Evolutionary conservation across 768 basidiomycete species (phyloP), one percentile per base, ranked within the genome.

Genomic region (Rhodotorula graminis): DNA sequence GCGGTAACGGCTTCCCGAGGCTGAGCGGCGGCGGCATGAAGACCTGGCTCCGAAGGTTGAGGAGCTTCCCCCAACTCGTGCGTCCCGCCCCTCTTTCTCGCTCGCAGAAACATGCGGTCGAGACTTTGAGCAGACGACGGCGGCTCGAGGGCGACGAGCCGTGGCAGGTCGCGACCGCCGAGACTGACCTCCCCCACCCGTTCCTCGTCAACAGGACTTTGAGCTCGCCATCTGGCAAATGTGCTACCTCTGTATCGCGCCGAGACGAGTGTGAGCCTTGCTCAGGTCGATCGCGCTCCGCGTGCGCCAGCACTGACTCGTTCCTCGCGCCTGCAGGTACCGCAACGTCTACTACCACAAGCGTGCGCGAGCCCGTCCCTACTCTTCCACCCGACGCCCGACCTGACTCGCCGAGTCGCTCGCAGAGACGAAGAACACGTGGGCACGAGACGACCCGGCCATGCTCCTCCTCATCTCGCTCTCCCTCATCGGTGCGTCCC

Each of bases 291-390:
- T 16, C 19, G 14, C 44, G 3, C 44, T 8, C 77, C 81, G 83
- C 82, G 64, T 74, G 74, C 76, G 70, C 76, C 70, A 0, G 61
- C 69, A 63, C 55, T 29, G 58, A 31, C 47, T 21, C 46, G 7
- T 31, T 33, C 21, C 12, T 7, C 60, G 31, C 42, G n/a, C n/a
- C n/a, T 18, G 16, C 77, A 92, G 91, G 27, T 93, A 96, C 81
- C 89, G 93, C 62, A 95, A 97, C 82, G 94, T 96, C 14, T 98
- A 97, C 80, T 96, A 94, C 79, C 94, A 96, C 82, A 94, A 94
- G 82, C 92, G 60, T 94, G 94, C 80, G 79, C 88, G 78, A 42
- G 40, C 15, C 2, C 55, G 52, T 27, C 44, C 40, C 19, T 53
- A 18, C 40, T 69, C 37, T 25, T 53, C 46, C 66, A 49, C 65